Base-by-base conservation (phyloP, 2,329 filamentous ascomycete genomes). In the Dendryphion nanum region DNA sequence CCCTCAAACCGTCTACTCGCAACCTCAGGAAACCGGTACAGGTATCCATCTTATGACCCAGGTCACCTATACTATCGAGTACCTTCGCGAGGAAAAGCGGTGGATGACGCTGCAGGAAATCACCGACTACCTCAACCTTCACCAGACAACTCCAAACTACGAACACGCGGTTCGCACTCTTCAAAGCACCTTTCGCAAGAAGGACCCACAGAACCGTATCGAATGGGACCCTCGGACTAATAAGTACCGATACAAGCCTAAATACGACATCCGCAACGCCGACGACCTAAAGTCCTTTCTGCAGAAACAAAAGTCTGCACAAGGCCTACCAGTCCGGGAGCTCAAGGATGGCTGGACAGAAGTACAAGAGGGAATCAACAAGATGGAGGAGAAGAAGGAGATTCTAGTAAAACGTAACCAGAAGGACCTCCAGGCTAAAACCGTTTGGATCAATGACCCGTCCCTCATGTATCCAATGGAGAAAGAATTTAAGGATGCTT, bases 291-390 rank as follows among this genome's bases (percentile, higher is more conserved):
- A 95, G 38, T 79, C 78, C 38, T 85, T 88, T 60, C 78, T 98
- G 20, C 89, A 95, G 68, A 76, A 77, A 37, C 89, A 90, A 67
- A 81, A 80, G 36, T 89, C 89, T 42, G 86, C 88, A 2, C 82
- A 85, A 48, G 89, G 88, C 10, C 79, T 97, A 38, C 77, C 77
- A 24, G 88, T 97, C 46, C 89, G 89, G 64, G 89, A 96, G 55
- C 78, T 98, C 45, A 95, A 95, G 68, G 93, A 98, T 63, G 93
- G 93, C 47, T 98, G 93, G 93, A 82, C 85, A 17, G 83, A 85
- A 54, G 94, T 89, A 57, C 82, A 90, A 44, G 79, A 84, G 15
- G 79, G 85, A 7, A 85, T 98, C 61, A 79, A 85, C 46, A 75
- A 79, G 51, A 76, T 98, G 35, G 91, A 96, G 71, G 69, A 69